Conservation (phyloP, 1,284 basidiomycete species). For the Ceraceosorus guamensis region DNA sequence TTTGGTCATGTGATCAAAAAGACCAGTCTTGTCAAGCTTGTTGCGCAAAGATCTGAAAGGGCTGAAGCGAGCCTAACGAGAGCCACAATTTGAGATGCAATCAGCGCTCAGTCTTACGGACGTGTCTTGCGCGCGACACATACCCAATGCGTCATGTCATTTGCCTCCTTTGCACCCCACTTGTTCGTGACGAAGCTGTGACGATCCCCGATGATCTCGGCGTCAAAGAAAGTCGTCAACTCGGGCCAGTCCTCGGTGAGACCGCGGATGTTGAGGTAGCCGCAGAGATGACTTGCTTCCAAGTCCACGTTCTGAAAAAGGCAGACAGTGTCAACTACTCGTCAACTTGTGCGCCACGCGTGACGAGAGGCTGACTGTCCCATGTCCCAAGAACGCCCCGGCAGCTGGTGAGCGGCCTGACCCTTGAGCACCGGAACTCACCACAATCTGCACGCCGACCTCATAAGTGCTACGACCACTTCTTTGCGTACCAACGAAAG, state of each 20-base stretch:
- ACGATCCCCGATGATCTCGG: conserved; percentile 40
- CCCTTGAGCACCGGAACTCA: not conserved
- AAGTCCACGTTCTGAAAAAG: conserved; percentile 31
- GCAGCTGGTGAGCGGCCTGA: too few species aligned
- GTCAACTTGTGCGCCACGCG: too few species aligned
- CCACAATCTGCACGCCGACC: conserved; percentile 38
- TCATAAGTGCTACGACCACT: conserved; percentile 40
- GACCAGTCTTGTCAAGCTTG: conserved; percentile 18
- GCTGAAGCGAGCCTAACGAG: conserved; percentile 22
- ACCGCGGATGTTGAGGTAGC: conserved; percentile 45
- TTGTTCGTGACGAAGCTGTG: conserved; percentile 40
- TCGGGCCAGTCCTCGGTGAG: conserved; percentile 47
- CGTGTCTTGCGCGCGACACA: not conserved
- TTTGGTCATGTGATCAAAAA: conserved; percentile 34
- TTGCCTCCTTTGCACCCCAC: conserved; percentile 40
- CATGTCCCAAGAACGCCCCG: too few species aligned
- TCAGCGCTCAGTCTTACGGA: not conserved
- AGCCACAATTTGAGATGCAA: not conserved
- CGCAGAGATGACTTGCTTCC: conserved; percentile 35
- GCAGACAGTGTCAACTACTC: not conserved
- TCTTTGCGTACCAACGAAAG: conserved; percentile 40
- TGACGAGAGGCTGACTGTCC: too few species aligned
- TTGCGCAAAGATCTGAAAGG: conserved; percentile 27
- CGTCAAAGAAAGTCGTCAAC: conserved; percentile 46
- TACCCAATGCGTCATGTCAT: conserved; percentile 43